These are phyloP conservation scores for Graphiopsis chlorocephala DNA, from an alignment of 2,329 filamentous ascomycete genomes.

Conservation along the genomic window DNA sequence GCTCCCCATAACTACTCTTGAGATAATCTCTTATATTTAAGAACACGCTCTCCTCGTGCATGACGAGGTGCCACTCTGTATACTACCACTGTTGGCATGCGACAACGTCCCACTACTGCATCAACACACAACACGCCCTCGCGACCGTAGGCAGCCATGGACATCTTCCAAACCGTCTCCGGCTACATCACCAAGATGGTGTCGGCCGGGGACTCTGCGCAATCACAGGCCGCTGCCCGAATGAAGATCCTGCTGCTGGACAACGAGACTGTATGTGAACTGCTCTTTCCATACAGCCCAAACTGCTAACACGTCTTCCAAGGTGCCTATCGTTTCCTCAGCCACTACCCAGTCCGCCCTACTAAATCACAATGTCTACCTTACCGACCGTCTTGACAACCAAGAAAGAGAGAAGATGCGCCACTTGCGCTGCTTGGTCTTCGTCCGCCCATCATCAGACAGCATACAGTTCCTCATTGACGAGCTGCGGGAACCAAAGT, in stretches of 20 bases:
- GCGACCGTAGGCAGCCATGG: slow-evolving; percentile 58
- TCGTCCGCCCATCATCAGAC: slow-evolving; percentile 86
- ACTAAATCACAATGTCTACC: slow-evolving; percentile 94
- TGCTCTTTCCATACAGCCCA: not conserved
- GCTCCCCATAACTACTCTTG: not conserved
- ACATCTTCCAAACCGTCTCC: slow-evolving; percentile 86
- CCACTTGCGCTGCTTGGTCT: slow-evolving; percentile 88
- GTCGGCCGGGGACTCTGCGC: slow-evolving; percentile 66
- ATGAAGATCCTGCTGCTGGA: slow-evolving; percentile 98
- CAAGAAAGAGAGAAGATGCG: slow-evolving; percentile 92
- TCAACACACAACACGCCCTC: not conserved
- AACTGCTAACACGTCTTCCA: slow-evolving; percentile 19
- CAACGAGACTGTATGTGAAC: slow-evolving; percentile 70
- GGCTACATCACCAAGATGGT: slow-evolving; percentile 98
- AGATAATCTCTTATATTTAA: not conserved
- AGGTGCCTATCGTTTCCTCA: slow-evolving; percentile 87
- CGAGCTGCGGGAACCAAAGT: slow-evolving; percentile 91
- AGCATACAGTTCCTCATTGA: slow-evolving; percentile 93
- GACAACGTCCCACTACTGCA: not conserved
- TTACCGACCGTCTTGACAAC: slow-evolving; percentile 94
- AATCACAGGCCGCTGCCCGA: slow-evolving; percentile 64
- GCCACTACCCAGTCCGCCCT: slow-evolving; percentile 93
- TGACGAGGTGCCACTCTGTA: not conserved
- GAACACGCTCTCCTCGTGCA: not conserved
- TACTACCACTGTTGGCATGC: not conserved